Evolutionary conservation across 1,139 yeast species (phyloP).

Genomic region (Torulaspora globosa): DNA sequence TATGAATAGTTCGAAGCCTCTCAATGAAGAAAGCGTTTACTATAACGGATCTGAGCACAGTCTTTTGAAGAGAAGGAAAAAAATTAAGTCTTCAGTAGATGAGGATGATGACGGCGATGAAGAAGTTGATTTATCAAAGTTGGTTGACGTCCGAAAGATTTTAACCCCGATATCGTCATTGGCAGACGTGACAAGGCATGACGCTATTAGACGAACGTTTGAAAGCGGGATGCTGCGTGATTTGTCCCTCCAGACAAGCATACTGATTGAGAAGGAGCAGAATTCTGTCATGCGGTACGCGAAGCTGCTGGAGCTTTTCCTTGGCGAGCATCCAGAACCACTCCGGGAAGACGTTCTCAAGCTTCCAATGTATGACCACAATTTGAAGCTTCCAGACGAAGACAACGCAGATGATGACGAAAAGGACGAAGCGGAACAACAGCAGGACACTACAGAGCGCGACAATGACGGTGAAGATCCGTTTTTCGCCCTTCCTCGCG

Average conservation of each 20-base stretch:
- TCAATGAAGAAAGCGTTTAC: conserved; percentile 37
- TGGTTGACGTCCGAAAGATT: conserved; percentile 48
- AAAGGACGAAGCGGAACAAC: conserved; percentile 16
- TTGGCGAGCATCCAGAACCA: conserved; percentile 81
- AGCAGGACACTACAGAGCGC: neutral
- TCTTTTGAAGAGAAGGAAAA: conserved; percentile 32
- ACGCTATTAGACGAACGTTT: conserved; percentile 65
- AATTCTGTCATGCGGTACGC: conserved; percentile 65
- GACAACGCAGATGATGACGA: conserved; percentile 27
- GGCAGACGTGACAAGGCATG: conserved; percentile 69
- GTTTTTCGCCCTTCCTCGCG: conserved; percentile 60
- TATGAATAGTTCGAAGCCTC: conserved; percentile 38
- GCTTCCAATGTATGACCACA: conserved; percentile 67
- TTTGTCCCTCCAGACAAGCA: conserved; percentile 68
- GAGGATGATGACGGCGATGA: conserved; percentile 36
- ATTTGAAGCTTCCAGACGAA: conserved; percentile 37
- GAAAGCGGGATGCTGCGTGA: conserved; percentile 47
- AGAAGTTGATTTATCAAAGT: conserved; percentile 39
- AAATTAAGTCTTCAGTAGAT: conserved; percentile 30
- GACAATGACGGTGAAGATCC: conserved; percentile 43
- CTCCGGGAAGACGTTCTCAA: conserved; percentile 60
- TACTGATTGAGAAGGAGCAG: conserved; percentile 76
- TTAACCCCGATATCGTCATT: conserved; percentile 79
- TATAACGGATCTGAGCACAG: conserved; percentile 38
- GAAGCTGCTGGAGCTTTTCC: conserved; percentile 66